Conservation (phyloP, 305 asterid species). For the Fraxinus xanthoxyloides region DNA sequence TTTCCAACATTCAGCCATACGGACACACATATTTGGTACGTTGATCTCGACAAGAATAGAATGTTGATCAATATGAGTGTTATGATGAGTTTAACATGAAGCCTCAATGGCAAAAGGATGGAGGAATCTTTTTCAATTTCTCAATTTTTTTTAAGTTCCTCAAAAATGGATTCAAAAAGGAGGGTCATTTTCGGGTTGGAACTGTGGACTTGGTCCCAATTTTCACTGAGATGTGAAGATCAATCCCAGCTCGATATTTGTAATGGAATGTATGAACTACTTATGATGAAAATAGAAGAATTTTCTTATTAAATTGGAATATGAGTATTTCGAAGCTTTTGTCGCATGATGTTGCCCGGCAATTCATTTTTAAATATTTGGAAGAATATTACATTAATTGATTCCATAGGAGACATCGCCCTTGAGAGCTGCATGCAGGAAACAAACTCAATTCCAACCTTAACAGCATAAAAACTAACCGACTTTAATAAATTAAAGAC, state of each 20-base stretch:
- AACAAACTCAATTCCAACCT: neutral
- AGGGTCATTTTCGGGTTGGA: neutral
- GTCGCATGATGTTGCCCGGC: neutral
- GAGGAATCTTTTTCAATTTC: neutral
- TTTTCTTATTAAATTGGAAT: neutral
- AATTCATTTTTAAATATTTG: neutral
- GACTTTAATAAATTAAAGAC: neutral
- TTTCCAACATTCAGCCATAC: neutral
- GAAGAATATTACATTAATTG: neutral
- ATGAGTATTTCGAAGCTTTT: neutral
- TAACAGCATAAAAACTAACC: neutral
- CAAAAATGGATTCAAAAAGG: neutral
- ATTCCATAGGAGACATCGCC: slow-evolving; percentile 41
- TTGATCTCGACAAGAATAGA: no score
- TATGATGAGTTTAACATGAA: neutral
- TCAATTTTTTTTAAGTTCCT: neutral
- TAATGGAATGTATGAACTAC: neutral
- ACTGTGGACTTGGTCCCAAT: neutral
- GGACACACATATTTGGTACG: neutral
- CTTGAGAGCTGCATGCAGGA: neutral
- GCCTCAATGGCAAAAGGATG: neutral
- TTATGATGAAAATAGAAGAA: neutral
- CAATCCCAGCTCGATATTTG: neutral
- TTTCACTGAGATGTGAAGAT: neutral
- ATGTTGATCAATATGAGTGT: no score